These are phyloP conservation scores for Spinacia oleracea DNA, from an alignment of 179 eudicot species.

Conservation along the genomic window DNA sequence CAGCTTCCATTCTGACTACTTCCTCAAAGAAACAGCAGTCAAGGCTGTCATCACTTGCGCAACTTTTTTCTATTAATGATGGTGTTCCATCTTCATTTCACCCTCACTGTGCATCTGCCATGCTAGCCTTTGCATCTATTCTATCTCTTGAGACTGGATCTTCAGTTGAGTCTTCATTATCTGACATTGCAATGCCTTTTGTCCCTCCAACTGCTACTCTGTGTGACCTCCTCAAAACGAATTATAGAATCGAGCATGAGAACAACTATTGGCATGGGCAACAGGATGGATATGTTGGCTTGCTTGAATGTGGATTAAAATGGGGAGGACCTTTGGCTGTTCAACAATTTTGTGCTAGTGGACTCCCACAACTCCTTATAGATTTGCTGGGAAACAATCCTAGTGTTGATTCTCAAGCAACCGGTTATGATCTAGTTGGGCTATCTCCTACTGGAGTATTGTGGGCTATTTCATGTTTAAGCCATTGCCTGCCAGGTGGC, in stretches of 20 bases:
- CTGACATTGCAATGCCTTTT: conserved; percentile 78
- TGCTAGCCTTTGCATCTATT: conserved; percentile 91
- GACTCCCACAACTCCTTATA: conserved; percentile 84
- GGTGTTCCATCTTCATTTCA: conserved; percentile 54
- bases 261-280: conserved; percentile 74
- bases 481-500: conserved; percentile 91
- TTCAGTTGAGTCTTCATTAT: conserved; percentile 49
- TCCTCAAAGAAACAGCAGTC: conserved; percentile 77
- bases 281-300: conserved; percentile 88
- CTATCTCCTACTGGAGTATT: conserved; percentile 85
- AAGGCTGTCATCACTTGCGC: conserved; percentile 81
- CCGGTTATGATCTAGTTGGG: conserved; percentile 52
- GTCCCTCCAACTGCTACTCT: conserved; percentile 81
- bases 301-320: conserved; percentile 74
- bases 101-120: conserved; percentile 72
- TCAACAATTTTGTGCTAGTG: conserved; percentile 93
- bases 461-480: conserved; percentile 83
- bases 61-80: conserved; percentile 69
- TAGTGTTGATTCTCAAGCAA: conserved; percentile 41
- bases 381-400: conserved; percentile 54
- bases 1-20: conserved; percentile 74
- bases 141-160: conserved; percentile 67
- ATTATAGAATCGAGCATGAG: conserved; percentile 40
- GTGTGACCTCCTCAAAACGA: conserved; percentile 65
- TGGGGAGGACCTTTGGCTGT: conserved; percentile 92